Evolutionary conservation across 2,329 filamentous ascomycete genomes (phyloP).

Genomic region (Gliomastix tumulicola): DNA sequence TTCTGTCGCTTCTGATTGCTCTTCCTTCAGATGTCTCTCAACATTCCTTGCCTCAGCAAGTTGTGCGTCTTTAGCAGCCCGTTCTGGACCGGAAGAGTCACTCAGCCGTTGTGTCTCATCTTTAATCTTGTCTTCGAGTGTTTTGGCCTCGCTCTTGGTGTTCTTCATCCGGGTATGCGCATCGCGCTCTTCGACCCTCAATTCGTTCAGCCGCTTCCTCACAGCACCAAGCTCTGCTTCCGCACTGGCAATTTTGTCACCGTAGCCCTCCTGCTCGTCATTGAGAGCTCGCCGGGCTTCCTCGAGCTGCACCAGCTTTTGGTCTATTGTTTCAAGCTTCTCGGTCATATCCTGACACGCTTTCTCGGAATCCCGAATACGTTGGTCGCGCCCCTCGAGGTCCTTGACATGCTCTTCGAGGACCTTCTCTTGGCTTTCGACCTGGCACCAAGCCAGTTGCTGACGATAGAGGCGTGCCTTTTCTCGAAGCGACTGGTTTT

Average conservation of each 20-base stretch:
- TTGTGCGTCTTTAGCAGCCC: constrained; percentile 55
- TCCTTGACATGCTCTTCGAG: constrained; percentile 27
- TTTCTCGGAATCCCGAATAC: constrained; percentile 17
- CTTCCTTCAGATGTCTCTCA: constrained; percentile 11
- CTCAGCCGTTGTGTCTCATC: constrained; percentile 56
- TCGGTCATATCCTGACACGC: constrained; percentile 36
- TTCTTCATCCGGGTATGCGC: constrained; percentile 52
- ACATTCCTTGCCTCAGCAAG: constrained; percentile 18
- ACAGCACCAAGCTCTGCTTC: constrained; percentile 46
- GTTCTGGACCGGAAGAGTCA: constrained; percentile 62
- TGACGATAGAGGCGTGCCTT: constrained; percentile 51
- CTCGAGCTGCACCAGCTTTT: constrained; percentile 30
- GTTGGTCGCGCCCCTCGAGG: constrained; percentile 13
- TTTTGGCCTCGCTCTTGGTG: constrained; percentile 38
- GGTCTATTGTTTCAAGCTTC: constrained; percentile 37
- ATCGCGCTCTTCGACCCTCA: constrained; percentile 58
- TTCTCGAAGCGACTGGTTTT: constrained; percentile 57
- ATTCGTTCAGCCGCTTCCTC: constrained; percentile 43
- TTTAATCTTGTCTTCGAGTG: constrained; percentile 38
- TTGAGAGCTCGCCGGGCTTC: constrained; percentile 31
- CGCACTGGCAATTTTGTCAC: constrained; percentile 33
- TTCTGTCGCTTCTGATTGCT: no score
- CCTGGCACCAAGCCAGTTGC: constrained; percentile 82
- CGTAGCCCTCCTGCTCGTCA: constrained; percentile 37
- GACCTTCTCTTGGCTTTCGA: constrained; percentile 63